phyloP scores from a whole-genome alignment of 306 rosid species.

The Prinsepia uniflora region DNA sequence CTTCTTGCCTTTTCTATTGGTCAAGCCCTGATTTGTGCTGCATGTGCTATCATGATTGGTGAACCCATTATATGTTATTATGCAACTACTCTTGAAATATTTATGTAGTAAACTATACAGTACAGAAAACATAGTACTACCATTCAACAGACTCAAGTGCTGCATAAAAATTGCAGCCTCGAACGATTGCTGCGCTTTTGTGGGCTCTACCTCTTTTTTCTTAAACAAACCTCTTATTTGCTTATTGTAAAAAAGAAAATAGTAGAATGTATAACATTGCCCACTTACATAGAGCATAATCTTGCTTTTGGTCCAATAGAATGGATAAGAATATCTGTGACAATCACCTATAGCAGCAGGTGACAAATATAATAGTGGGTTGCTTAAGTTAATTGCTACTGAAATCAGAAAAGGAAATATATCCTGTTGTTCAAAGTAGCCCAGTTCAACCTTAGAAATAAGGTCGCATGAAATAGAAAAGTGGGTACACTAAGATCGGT shows the following conservation, averaged over 20 bases:
- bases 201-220: neutral
- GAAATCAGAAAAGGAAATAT: no score
- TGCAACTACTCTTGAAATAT: neutral
- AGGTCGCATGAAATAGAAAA: neutral
- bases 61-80: no score
- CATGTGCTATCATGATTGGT: no score
- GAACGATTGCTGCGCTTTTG: neutral
- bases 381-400: no score
- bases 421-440: no score
- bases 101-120: neutral
- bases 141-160: neutral
- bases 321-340: no score
- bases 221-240: neutral
- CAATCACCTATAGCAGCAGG: neutral
- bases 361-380: neutral
- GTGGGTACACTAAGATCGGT: neutral
- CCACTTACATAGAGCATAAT: neutral
- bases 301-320: no score
- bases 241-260: neutral
- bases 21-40: constrained; percentile 10
- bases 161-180: neutral
- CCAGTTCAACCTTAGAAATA: no score
- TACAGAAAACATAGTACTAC: neutral
- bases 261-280: neutral
- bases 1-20: constrained; percentile 24